Conservation (phyloP, 306 rosid genomes). For the Lathyrus oleraceus region DNA sequence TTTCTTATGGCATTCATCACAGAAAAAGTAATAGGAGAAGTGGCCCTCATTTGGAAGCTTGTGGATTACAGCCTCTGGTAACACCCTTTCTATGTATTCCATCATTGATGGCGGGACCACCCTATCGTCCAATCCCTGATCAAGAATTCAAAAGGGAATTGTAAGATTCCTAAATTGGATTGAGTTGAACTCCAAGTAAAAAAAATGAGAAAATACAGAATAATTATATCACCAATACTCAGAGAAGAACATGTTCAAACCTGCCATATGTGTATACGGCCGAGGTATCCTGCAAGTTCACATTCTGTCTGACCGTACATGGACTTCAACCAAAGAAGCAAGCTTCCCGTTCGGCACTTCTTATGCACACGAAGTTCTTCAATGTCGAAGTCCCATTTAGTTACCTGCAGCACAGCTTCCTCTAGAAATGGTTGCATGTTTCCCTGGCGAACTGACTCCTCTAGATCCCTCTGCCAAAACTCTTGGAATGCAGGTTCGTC, state of each 20-base stretch:
- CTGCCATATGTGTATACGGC: slow-evolving; percentile 94
- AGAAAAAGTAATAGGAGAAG: slow-evolving; percentile 79
- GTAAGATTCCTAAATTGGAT: neutral
- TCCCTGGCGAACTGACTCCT: slow-evolving; percentile 89
- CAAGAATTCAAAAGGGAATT: slow-evolving; percentile 28
- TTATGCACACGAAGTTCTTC: slow-evolving; percentile 73
- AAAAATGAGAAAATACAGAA: neutral
- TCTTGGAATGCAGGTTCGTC: slow-evolving; percentile 68
- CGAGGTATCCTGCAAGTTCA: slow-evolving; percentile 77
- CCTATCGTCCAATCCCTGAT: slow-evolving; percentile 85
- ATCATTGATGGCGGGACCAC: slow-evolving; percentile 76
- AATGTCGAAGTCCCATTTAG: slow-evolving; percentile 81
- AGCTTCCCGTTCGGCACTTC: slow-evolving; percentile 65
- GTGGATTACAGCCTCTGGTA: slow-evolving; percentile 73
- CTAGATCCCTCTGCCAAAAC: slow-evolving; percentile 75
- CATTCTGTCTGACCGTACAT: slow-evolving; percentile 78
- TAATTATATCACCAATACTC: neutral
- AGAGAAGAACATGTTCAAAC: slow-evolving; percentile 44
- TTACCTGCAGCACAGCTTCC: slow-evolving; percentile 81
- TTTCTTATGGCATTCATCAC: slow-evolving; percentile 77
- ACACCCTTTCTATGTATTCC: slow-evolving; percentile 63
- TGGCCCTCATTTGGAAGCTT: slow-evolving; percentile 92
- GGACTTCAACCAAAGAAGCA: slow-evolving; percentile 86
- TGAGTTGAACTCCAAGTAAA: neutral
- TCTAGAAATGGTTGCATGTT: slow-evolving; percentile 66